Base-by-base conservation (phyloP, 2,329 filamentous ascomycete genomes). In the Scytalidium lignicola region DNA sequence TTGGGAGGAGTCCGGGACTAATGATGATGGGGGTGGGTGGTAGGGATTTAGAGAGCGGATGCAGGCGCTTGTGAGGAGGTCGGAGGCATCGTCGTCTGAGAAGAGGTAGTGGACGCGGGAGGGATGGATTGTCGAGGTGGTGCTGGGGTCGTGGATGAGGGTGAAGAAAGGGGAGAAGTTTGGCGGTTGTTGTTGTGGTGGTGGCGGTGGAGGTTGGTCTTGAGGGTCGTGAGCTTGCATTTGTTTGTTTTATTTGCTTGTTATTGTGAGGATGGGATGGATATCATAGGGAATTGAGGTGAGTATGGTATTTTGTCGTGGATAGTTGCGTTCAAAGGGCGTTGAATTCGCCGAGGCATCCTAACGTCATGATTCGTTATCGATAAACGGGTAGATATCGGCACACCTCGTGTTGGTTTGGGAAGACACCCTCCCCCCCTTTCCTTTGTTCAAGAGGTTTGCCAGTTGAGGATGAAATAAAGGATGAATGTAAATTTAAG, bases 41-140 rank as follows among this genome's bases (percentile, higher is more conserved):
- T 3, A 43, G 46, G 4, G 43, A 21, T 4, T n/a, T 13, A 55
- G 40, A 29, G 45, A 43, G 13, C 52, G 51, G 12, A 84, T 67
- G 4, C 78, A 76, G 2, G 86, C 83, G 32, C 82, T 76, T 1
- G 86, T 86, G 32, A 95, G 74, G 41, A 87, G 73, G 43, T 91
- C 86, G 2, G 83, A 80, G n/a, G 46, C 51, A 63, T 96, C 90
- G 68, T 97, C 93, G 67, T 97, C 91, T 58, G 82, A 81, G 72
- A 99, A 97, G 62, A 97, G 79, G 71, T 97, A 97, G 70, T 92
- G 90, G 1, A 96, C 83, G 47, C 81, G 83, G 1, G 43, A 28
- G 2, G 92, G 93, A 65, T 97, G 91, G 60, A 89, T 78, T 53
- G 89, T 87, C 42, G 88, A 80, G 59, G 82, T 78, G 8, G 80